A percentile compares a stretch with the other conserved stretches of the same genome.
phyloP scores from a whole-genome alignment of 306 rosid species.

The Cucurbita moschata region DNA sequence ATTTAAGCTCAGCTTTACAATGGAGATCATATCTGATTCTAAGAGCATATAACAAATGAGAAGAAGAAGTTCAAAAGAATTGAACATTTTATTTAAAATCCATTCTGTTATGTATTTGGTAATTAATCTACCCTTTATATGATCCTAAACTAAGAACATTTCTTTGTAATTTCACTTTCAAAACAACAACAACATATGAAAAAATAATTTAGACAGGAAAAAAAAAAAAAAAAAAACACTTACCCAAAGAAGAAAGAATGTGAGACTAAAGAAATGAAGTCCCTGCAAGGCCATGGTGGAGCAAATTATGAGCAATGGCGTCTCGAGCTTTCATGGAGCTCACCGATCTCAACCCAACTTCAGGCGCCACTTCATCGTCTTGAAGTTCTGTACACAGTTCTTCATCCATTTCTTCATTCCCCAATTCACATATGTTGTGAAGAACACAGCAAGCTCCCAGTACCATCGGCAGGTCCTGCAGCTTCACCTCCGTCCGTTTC shows the following conservation, averaged over 20 bases:
- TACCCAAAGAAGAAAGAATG: not conserved
- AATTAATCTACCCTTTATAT: not conserved
- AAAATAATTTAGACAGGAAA: not conserved
- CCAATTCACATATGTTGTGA: slow-evolving; percentile 81
- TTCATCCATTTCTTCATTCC: slow-evolving; percentile 51
- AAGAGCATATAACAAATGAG: not conserved
- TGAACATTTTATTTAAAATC: not conserved
- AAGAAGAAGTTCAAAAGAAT: not conserved
- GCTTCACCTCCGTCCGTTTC: slow-evolving; percentile 78
- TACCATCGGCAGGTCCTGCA: slow-evolving; percentile 74
- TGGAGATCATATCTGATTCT: not conserved
- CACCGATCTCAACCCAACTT: slow-evolving; percentile 38
- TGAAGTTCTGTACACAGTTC: slow-evolving; percentile 31
- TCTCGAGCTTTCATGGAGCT: slow-evolving; percentile 67
- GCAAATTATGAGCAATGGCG: slow-evolving; percentile 83
- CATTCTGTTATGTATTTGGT: not conserved
- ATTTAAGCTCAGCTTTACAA: not conserved
- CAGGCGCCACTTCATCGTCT: slow-evolving; percentile 80
- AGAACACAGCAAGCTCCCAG: slow-evolving; percentile 94
- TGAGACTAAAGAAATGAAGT: slow-evolving; percentile 44
- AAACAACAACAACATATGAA: not conserved
- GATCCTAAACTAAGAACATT: slow-evolving; percentile 1
- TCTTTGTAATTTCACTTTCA: not conserved
- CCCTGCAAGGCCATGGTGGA: slow-evolving; percentile 93
- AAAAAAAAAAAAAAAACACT: not conserved